Evolutionary conservation across 352 stramenopile genomes (phyloP).

Genomic region (Phytophthora meadii): DNA sequence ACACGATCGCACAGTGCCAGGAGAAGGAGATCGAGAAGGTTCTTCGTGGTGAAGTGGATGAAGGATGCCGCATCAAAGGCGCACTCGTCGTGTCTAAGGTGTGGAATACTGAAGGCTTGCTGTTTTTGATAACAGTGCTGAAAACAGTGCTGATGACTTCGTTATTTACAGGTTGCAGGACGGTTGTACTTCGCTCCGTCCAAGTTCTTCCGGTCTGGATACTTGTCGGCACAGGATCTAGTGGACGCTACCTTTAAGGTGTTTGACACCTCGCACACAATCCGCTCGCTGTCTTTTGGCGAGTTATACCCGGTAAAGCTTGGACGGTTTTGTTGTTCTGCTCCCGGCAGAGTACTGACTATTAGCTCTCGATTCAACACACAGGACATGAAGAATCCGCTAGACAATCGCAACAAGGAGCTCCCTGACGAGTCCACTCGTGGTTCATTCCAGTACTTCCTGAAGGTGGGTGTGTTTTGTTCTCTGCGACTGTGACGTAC

Average conservation of each 20-base stretch:
- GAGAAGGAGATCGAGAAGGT: conserved; percentile 81
- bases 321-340: too few species aligned
- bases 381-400: conserved; percentile 87
- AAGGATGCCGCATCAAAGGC: conserved; percentile 83
- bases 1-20: conserved; percentile 82
- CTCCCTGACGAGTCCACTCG: conserved; percentile 51
- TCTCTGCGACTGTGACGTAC: not conserved
- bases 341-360: too few species aligned
- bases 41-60: conserved; percentile 72
- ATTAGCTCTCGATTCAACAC: not conserved
- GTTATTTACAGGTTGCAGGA: conserved; percentile 62
- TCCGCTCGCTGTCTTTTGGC: conserved; percentile 74
- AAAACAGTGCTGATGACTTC: conserved; percentile 6
- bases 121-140: not conserved
- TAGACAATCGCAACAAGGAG: conserved; percentile 72
- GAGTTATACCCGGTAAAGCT: conserved; percentile 68
- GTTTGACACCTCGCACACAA: conserved; percentile 80
- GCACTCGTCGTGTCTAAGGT: conserved; percentile 83
- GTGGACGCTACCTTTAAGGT: conserved; percentile 75
- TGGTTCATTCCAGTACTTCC: conserved; percentile 86
- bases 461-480: conserved; percentile 56
- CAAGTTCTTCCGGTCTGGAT: conserved; percentile 85
- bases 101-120: not conserved
- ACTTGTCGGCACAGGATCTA: conserved; percentile 68
- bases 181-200: conserved; percentile 86